These are phyloP conservation scores for Dactylellina drechsleri DNA, from an alignment of 2,329 filamentous ascomycete species.

Conservation along the genomic window DNA sequence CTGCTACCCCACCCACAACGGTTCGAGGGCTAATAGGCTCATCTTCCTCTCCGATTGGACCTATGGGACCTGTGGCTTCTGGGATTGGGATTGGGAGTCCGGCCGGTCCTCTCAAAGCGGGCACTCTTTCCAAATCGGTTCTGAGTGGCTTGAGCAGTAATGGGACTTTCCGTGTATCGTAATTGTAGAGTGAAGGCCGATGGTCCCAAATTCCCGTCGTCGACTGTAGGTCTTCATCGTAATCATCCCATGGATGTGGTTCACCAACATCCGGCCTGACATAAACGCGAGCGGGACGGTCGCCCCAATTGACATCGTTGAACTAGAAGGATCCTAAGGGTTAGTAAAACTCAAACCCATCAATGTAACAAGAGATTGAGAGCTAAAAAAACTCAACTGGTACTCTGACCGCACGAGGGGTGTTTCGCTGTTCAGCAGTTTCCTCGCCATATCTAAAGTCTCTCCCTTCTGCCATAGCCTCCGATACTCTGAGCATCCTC, in stretches of 20 bases:
- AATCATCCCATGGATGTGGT: slow-evolving; percentile 14
- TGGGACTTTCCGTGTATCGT: neutral
- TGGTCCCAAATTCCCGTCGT: neutral
- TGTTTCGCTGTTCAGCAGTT: neutral
- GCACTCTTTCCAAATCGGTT: neutral
- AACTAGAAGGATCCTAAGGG: neutral
- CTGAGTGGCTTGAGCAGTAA: slow-evolving; percentile 1
- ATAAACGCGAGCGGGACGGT: neutral
- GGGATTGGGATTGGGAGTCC: slow-evolving; percentile 9
- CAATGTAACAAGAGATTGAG: too few relatives aligned
- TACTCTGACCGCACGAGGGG: neutral
- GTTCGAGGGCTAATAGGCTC: slow-evolving; percentile 9
- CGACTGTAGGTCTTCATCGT: neutral
- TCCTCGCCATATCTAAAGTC: neutral
- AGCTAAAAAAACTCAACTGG: slow-evolving; percentile 1
- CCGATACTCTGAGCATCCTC: neutral
- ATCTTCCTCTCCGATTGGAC: neutral
- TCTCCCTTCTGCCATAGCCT: neutral
- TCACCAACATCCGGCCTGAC: neutral
- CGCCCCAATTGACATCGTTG: neutral
- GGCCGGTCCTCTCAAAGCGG: slow-evolving; percentile 17
- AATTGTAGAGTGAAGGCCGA: neutral
- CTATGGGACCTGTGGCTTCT: neutral
- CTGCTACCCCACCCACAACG: neutral
- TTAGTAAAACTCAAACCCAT: too few relatives aligned